Evolutionary conservation across 108 stramenopile genomes (phyloP), one percentile per base, ranked within the genome.

Genomic region (Skeletonema marinoi): DNA sequence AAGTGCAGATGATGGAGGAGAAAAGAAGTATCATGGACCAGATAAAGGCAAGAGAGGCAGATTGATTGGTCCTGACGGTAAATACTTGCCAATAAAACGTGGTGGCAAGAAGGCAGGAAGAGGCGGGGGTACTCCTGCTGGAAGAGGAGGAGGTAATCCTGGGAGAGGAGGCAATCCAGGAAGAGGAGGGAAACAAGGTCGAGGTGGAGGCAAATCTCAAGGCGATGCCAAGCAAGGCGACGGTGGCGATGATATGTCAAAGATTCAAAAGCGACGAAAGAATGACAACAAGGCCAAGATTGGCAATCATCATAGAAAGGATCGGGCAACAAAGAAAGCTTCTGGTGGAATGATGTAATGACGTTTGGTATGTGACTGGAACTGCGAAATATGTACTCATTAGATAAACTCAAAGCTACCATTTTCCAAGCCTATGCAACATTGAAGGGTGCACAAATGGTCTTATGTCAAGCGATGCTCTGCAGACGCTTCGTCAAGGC

Each of bases 1-100:
- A 35, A 77, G 66, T 4, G 4, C 9, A 8, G 81, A 66, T 10
- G 71, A 70, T 44, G 78, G 32, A 19, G 81, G 64, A 32, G 75
- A 76, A 13, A 86, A 74, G 66, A 85, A 85, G 65, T 92, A 83
- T 65, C 88, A 87, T 35, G 92, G 95, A n/a, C 88, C 89, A 3
- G 93, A 96, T 59, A 96, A 96, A 56, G 88, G 88, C 31, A 92
- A 88, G 68, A 93, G 92, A 74, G 95, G 95, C 31, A 68, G 95
- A 48, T 32, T 88, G 46, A 80, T 94, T 65, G 93, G 91, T 32
- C 84, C 89, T 3, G 91, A 94, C 74, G 93, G 93, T 25, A 90
- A 85, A 69, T 83, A 89, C 50, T 78, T 92, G 56, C 88, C 88
- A 19, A 65, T 78, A 11, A 85, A 87, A 39, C 78, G 73, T 3